Conservation (phyloP, 2,329 filamentous ascomycete species). For the Blastomyces silverae region DNA sequence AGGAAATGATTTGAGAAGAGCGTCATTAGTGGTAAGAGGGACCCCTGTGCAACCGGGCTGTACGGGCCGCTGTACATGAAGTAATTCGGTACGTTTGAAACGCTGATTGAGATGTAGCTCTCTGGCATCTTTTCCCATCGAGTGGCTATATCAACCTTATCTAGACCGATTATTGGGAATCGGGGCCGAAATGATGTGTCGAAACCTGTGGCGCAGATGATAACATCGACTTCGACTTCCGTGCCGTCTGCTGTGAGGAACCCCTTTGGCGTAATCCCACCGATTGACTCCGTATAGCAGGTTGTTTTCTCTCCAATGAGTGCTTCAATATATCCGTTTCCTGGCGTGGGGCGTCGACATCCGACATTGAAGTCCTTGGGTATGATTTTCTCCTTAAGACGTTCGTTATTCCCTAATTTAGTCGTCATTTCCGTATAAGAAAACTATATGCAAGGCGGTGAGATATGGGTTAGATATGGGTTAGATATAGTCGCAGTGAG, state of each 20-base stretch:
- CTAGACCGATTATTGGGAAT: constrained; percentile 16
- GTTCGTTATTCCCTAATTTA: constrained; percentile 18
- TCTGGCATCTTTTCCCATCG: constrained; percentile 19
- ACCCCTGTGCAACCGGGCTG: constrained; percentile 20
- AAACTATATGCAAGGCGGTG: constrained; percentile 11
- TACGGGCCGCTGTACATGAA: constrained; percentile 22
- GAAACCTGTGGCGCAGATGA: constrained; percentile 38
- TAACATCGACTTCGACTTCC: constrained; percentile 24
- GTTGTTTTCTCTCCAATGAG: constrained; percentile 22
- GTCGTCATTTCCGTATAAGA: constrained; percentile 19
- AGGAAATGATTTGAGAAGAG: constrained; percentile 20
- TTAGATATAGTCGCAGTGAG: not conserved
- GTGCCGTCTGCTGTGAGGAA: constrained; percentile 22
- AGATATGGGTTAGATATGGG: too few species aligned
- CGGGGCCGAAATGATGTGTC: constrained; percentile 23
- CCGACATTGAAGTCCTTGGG: constrained; percentile 29
- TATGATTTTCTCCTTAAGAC: constrained; percentile 21
- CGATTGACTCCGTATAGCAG: constrained; percentile 18
- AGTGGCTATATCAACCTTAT: constrained; percentile 16
- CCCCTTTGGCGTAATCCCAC: constrained; percentile 16
- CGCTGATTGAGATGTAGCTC: constrained; percentile 18
- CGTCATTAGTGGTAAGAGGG: constrained; percentile 17
- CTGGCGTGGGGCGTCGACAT: constrained; percentile 37
- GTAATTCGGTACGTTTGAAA: constrained; percentile 21
- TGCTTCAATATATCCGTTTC: constrained; percentile 33